Evolutionary conservation across 352 stramenopile species (phyloP).

Genomic region (Peronospora destructor): DNA sequence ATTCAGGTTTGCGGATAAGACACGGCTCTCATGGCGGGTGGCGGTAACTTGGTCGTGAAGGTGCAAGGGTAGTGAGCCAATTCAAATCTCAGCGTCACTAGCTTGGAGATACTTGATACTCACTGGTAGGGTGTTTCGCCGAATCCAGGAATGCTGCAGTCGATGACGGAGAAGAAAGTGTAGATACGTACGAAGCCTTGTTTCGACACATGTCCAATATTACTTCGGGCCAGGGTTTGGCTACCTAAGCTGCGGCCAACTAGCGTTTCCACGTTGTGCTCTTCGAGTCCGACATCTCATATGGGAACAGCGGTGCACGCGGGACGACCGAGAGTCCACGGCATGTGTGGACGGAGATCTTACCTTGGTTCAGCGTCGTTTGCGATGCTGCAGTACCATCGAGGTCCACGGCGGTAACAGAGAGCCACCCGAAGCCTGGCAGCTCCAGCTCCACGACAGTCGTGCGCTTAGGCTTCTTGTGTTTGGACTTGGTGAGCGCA

Average conservation of each 20-base stretch:
- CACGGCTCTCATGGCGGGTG: too few species aligned
- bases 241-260: neutral
- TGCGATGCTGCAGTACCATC: conserved; percentile 59
- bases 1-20: too few species aligned
- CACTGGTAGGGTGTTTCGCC: too few species aligned
- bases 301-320: conserved; percentile 66
- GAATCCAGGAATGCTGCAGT: too few species aligned
- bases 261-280: conserved; percentile 71
- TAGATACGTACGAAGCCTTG: neutral
- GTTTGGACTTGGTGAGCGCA: conserved; percentile 61
- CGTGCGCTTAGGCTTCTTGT: conserved; percentile 75
- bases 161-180: neutral
- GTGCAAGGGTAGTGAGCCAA: too few species aligned
- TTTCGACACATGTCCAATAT: neutral
- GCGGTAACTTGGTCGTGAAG: too few species aligned
- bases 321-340: conserved; percentile 50
- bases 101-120: too few species aligned
- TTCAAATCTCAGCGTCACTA: too few species aligned
- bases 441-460: conserved; percentile 73
- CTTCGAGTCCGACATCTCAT: conserved; percentile 73
- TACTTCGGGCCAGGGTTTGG: neutral
- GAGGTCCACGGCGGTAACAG: conserved; percentile 71
- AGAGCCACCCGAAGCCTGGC: conserved; percentile 75
- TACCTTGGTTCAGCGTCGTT: conserved; percentile 53
- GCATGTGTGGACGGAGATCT: conserved; percentile 60